Conservation (phyloP, 805 yeast species). For the Candida methanosorbosa region DNA sequence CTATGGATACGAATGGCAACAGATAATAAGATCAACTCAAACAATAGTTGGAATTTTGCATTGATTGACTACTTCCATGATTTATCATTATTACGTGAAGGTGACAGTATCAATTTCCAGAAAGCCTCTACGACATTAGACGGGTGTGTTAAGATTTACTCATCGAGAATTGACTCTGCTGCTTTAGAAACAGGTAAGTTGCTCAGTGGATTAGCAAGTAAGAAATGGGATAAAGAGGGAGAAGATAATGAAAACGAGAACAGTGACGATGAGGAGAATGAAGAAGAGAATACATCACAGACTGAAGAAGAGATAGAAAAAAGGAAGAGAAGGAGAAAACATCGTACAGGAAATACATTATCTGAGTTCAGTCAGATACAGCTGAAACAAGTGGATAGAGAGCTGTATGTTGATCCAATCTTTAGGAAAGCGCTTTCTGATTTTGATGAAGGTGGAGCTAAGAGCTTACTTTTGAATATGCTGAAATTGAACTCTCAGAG, state of each 20-base stretch:
- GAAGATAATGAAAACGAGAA: conserved; percentile 10
- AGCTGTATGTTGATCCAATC: conserved; percentile 45
- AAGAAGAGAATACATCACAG: conserved; percentile 8
- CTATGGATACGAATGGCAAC: conserved; percentile 79
- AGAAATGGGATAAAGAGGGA: conserved; percentile 15
- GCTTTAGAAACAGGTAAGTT: conserved; percentile 85
- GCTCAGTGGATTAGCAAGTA: conserved; percentile 35
- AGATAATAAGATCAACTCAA: conserved; percentile 73
- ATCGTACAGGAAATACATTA: conserved; percentile 22
- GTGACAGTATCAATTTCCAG: conserved; percentile 79
- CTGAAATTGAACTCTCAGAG: conserved; percentile 37
- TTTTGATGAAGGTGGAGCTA: conserved; percentile 58
- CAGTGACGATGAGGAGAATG: conserved; percentile 11
- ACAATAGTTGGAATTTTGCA: conserved; percentile 87
- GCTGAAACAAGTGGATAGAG: conserved; percentile 39
- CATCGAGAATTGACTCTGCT: conserved; percentile 85
- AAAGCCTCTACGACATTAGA: conserved; percentile 87
- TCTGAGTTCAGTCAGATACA: conserved; percentile 30
- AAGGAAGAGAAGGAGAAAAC: conserved; percentile 10
- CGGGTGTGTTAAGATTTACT: conserved; percentile 90
- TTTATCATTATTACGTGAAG: conserved; percentile 62
- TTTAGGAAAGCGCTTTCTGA: conserved; percentile 48
- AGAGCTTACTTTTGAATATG: conserved; percentile 41
- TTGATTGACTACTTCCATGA: conserved; percentile 89
- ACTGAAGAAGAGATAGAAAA: conserved; percentile 14